Evolutionary conservation across 1,139 yeast genomes (phyloP), one percentile per base, ranked within the genome.

Genomic region (Lodderomyces parapsilosis): DNA sequence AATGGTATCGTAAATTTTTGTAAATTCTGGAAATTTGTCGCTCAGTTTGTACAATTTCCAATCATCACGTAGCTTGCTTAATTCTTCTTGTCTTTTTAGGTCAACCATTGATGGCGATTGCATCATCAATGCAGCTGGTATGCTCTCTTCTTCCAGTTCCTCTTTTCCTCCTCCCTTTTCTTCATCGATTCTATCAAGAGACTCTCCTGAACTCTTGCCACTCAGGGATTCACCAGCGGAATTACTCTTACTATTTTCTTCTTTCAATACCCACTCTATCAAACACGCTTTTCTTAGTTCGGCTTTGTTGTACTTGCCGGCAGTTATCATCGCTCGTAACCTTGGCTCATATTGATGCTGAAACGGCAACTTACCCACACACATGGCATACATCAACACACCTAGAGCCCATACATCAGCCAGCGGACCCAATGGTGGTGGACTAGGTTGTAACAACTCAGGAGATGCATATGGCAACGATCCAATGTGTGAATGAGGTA

Each of bases 331-430:
- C 15, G 86, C 80, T 36, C 90, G 72, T 47, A 90, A 68, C 50
- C 90, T 68, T 4, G 96, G 96, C 54, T 87, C 90, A 57, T 83
- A 86, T 15, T 79, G 79, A 60, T 89, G 96, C 49, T 81, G 83
- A 66, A 90, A 91, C 1, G 97, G 97, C 42, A 90, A 65, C 51
- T 73, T 78, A 0, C 95, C 93, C 36, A 81, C 76, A 38, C 84
- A 66, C 79, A 89, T 76, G 1, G 95, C 81, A 59, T 80, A 89
- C 9, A 85, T 54, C 48, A 86, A 68, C 0, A 90, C 88, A 1
- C 97, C 98, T 42, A 86, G 71, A 0, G 97, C 95, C 97, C 97
- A 91, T 9, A 87, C 76, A 62, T 91, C 98, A 0, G 89, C 84
- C 43, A 81, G 71, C 0, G 90, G 86, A 0, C 86, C 84, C 44